Base-by-base conservation (phyloP, 2,329 filamentous ascomycete genomes). In the Phialemonium atrogriseum region DNA sequence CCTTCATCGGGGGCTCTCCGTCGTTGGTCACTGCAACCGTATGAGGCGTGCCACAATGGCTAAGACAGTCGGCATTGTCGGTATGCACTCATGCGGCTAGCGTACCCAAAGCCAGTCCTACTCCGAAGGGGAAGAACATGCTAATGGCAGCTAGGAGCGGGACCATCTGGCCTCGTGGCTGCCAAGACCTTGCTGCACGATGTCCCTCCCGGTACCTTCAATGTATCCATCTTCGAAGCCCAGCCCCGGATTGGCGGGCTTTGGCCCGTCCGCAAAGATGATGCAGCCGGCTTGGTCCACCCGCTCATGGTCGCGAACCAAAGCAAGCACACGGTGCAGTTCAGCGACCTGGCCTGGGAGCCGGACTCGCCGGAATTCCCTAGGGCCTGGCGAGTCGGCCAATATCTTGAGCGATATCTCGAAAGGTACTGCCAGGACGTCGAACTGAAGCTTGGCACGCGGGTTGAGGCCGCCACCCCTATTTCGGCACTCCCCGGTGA, bases 301-400 rank as follows among this genome's bases (percentile, higher is more conserved):
- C 80, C 80, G 7, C 67, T 81, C 32, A 82, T 83, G 66, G 64
- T 73, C 11, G 73, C 73, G 4, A 93, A 93, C 51, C 74, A 88
- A 46, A 87, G 81, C 57, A 72, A 71, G 27, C 84, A 86, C 53
- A 85, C 83, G 0, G 76, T 91, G 41, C 70, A 73, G 44, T 80
- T 80, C 45, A 77, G 73, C 41, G 85, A 89, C 49, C 53, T 85
- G 15, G 70, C 81, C 5, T 93, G 84, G 84, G 64, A 70, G 4
- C 58, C 65, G 5, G 56, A 55, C 4, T 56, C 64, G 2, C 76
- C 80, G 2, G 67, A 80, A 52, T 78, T 91, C 28, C 85, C 85
- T 1, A 75, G 68, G 22, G 85, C 84, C 0, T 85, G 80, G 75
- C 76, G 85, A 57, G 73, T 89, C 4, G 83, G 84, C 1, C 62